These are phyloP conservation scores for Phytopythium oedochilum DNA, from an alignment of 352 stramenopile genomes.

Conservation along the genomic window DNA sequence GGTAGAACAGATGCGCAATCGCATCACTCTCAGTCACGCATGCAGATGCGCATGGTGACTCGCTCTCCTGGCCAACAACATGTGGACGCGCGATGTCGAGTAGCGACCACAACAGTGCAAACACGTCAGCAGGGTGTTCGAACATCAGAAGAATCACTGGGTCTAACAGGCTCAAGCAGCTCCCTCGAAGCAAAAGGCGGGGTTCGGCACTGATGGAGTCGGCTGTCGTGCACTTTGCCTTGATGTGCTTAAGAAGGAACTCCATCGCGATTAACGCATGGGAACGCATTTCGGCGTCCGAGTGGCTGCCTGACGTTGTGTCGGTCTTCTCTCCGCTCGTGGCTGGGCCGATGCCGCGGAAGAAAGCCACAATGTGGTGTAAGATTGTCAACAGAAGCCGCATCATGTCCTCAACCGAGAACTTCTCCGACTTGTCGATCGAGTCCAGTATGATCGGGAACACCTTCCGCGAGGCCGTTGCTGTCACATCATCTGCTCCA, in stretches of 20 bases:
- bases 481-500: not conserved
- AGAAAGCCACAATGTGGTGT: conserved; percentile 32
- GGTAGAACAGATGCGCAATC: conserved; percentile 26
- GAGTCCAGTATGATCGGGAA: conserved; percentile 42
- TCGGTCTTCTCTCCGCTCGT: not conserved
- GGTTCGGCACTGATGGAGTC: conserved; percentile 9
- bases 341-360: conserved; percentile 15
- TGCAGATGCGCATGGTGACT: not conserved
- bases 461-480: conserved; percentile 6
- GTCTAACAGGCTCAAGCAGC: conserved; percentile 36
- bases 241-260: conserved; percentile 30
- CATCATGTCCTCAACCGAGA: conserved; percentile 19
- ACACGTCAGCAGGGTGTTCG: conserved; percentile 39
- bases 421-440: conserved; percentile 28
- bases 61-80: not conserved
- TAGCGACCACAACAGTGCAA: conserved; percentile 28
- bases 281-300: conserved; percentile 21
- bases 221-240: conserved; percentile 9
- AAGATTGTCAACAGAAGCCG: conserved; percentile 37
- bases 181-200: conserved; percentile 23
- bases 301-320: not conserved
- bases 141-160: conserved; percentile 52
- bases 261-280: conserved; percentile 30
- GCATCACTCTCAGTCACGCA: conserved; percentile 7
- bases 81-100: conserved; percentile 4